Percentiles rank a stretch among this genome's conserved stretches.
These are phyloP conservation scores for Otatea glauca DNA, from an alignment of 176 grass and related monocot genomes.

Conservation along the genomic window DNA sequence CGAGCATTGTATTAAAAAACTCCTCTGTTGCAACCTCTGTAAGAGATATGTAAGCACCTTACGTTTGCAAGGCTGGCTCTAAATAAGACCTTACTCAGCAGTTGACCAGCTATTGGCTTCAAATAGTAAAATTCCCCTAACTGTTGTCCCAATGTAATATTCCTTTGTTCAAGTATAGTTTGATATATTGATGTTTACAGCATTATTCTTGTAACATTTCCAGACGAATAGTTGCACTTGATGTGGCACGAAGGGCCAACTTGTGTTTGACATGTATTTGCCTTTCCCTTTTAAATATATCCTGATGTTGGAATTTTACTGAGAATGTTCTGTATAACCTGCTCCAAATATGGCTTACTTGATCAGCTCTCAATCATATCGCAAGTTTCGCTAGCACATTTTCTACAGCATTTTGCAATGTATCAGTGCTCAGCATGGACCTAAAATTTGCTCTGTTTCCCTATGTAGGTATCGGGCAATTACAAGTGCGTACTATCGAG, in stretches of 20 bases:
- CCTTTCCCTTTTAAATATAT: not conserved
- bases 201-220: not conserved
- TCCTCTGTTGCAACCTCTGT: not conserved
- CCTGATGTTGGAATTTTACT: not conserved
- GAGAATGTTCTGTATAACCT: not conserved
- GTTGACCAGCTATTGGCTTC: not conserved
- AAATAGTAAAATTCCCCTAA: not conserved
- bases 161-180: conserved; percentile 10
- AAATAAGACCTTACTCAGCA: not conserved
- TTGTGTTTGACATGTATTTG: not conserved
- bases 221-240: not conserved
- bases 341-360: not conserved
- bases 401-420: not conserved
- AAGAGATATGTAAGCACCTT: not conserved
- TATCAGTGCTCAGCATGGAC: not conserved
- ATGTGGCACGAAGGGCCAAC: not conserved
- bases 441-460: conserved; percentile 2
- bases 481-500: conserved; percentile 63
- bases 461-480: conserved; percentile 50
- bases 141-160: conserved; percentile 1
- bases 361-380: not conserved
- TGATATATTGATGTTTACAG: conserved; percentile 4
- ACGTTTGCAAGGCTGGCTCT: conserved; percentile 13
- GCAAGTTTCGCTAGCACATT: not conserved
- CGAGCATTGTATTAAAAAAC: not conserved